Evolutionary conservation across 1,284 basidiomycete genomes (phyloP), one percentile per base, ranked within the genome.

Genomic region (Apiotrichum siamense): DNA sequence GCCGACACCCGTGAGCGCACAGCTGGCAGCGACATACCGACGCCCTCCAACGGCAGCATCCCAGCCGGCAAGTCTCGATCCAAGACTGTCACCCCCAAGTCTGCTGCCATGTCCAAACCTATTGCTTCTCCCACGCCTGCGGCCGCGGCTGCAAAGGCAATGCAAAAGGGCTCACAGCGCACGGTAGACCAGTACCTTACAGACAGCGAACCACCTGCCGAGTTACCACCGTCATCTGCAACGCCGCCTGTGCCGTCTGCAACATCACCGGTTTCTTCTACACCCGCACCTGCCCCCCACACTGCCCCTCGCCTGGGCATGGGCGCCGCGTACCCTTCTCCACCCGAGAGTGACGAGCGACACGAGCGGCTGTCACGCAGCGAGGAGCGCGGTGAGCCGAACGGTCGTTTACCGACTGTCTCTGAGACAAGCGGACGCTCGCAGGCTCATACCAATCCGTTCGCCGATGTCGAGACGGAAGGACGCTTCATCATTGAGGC

Each of bases 401-500:
- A 36, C 24, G 35, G 24, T 4, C 24, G 11, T n/a, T 7, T 17
- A 12, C n/a, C 15, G n/a, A 7, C 10, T 4, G 44, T 18, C 4
- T 11, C 10, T 9, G 18, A 26, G 25, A 10, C 18, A 7, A 31
- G 25, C 17, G n/a, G 31, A 15, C n/a, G 3, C 7, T 7, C 20
- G 11, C 21, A 21, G 15, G 11, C 13, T 23, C 18, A 56, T 15
- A n/a, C 18, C 33, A 35, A 38, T 17, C 24, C 38, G 15, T 40
- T 38, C 21, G 41, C 42, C 12, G 31, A 44, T 12, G 26, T 54
- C 11, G 13, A 21, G 11, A 44, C 36, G 7, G 67, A 69, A 44
- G 67, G 64, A 9, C 25, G 50, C 4, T 59, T 59, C 39, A 64
- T 70, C 26, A 64, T 68, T 18, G 43, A 59, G 13, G 57, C 64